These are phyloP conservation scores for Ensete ventricosum DNA, from an alignment of 176 grass and related monocot genomes.

Conservation along the genomic window DNA sequence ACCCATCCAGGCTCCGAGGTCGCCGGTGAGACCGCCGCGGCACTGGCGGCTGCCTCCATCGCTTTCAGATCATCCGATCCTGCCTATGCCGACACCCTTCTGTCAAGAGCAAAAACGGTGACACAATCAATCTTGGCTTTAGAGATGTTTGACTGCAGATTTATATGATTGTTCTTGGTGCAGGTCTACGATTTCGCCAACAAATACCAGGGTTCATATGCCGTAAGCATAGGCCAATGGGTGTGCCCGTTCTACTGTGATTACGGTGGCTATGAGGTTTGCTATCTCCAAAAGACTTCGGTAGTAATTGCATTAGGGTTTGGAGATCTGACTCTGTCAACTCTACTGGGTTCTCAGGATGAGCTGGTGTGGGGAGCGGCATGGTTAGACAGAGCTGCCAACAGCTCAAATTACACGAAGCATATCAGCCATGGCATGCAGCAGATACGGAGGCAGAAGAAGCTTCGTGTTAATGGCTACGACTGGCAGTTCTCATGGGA, in stretches of 20 bases:
- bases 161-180: neutral
- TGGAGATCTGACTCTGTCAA: too few relatives aligned
- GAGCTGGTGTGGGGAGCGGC: neutral
- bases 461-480: neutral
- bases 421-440: neutral
- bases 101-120: neutral
- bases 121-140: neutral
- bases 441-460: neutral
- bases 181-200: constrained; percentile 1
- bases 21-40: constrained; percentile 21
- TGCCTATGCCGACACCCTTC: neutral
- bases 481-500: constrained; percentile 1
- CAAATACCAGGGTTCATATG: neutral
- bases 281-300: neutral
- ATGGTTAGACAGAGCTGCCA: neutral
- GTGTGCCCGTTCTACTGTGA: constrained; percentile 10
- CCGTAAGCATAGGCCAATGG: neutral
- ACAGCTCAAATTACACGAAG: neutral
- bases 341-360: neutral
- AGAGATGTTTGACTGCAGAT: neutral
- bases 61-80: neutral
- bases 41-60: constrained; percentile 25
- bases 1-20: constrained; percentile 42
- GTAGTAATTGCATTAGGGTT: too few relatives aligned
- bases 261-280: neutral